These are phyloP conservation scores for Plasmodium malariae DNA, from an alignment of 169 alveolate genomes.

Conservation along the genomic window DNA sequence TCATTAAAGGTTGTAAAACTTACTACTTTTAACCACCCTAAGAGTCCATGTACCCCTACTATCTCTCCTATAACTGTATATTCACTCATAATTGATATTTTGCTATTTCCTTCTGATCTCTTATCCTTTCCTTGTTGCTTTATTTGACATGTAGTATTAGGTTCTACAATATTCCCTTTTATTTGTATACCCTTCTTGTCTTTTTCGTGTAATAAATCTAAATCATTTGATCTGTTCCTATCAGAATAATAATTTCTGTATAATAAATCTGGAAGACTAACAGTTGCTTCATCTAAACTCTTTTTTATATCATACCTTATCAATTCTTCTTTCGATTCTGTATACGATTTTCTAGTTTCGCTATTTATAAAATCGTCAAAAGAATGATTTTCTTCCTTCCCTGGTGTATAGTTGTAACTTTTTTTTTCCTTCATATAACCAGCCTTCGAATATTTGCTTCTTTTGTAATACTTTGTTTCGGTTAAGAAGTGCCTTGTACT, in stretches of 20 bases:
- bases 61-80: slow-evolving; percentile 71
- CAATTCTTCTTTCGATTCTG: slow-evolving; percentile 48
- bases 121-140: not conserved
- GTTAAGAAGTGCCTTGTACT: slow-evolving; percentile 29
- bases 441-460: slow-evolving; percentile 76
- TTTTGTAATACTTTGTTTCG: slow-evolving; percentile 62
- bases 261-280: slow-evolving; percentile 23
- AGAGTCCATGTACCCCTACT: slow-evolving; percentile 65
- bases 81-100: slow-evolving; percentile 21
- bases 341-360: not conserved
- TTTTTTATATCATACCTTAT: slow-evolving; percentile 15
- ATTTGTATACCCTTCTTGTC: not conserved
- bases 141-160: not conserved
- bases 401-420: not conserved
- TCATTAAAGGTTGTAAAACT: slow-evolving; percentile 73
- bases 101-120: not conserved
- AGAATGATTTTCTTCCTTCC: not conserved
- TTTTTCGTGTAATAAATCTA: slow-evolving; percentile 14
- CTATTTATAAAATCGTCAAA: not conserved
- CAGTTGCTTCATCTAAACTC: not conserved
- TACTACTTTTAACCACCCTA: slow-evolving; percentile 46
- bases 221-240: slow-evolving; percentile 18
- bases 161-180: not conserved
- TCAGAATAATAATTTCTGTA: slow-evolving; percentile 39
- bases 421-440: slow-evolving; percentile 28